Base-by-base conservation (phyloP, 306 rosid species). In the Pachyrhizus erosus region DNA sequence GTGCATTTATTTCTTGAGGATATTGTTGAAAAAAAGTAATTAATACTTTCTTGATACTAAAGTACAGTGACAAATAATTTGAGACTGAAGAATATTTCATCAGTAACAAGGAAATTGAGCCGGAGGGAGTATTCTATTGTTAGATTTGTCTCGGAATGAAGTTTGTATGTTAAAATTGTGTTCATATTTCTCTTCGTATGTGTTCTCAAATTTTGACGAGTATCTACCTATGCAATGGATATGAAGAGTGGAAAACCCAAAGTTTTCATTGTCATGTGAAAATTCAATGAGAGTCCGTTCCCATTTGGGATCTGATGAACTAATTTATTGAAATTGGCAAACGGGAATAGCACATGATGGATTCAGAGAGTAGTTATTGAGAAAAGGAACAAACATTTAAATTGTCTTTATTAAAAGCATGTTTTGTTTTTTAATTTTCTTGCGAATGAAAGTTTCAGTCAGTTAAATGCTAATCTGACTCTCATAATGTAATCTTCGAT, bases 221-320 rank as follows among this genome's bases (percentile, higher is more conserved):
- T 29, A 4, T 60, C 27, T 13, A 60, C 39, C 9, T 13, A 13
- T 62, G 8, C 42, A 24, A 61, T 61, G 20, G 12, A 31, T 31
- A 31, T 61, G 20, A 27, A 27, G 23, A 62, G 20, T 14, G 46
- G n/a, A 2, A 17, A 24, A 34, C 14, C 6, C 4, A 13, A 15
- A 58, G n/a, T 9, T 62, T 65, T n/a, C 14, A 1, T 8, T 33
- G 1, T 33, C 26, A 2, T 33, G 27, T 9, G 14, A 31, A 33
- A 65, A 65, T 62, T 62, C 70, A 62, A 29, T 1, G 12, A 27
- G 11, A 31, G 17, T n/a, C 46, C 48, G n/a, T 10, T 34, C 26
- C 17, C 71, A 33, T 79, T 73, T 65, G 60, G 4, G 14, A 15
- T 69, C 33, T 17, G 49, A 77, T 70, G 85, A 33, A 37, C n/a